Evolutionary conservation across 331 rosid species (phyloP).

Genomic region (Spiraea crenata): DNA sequence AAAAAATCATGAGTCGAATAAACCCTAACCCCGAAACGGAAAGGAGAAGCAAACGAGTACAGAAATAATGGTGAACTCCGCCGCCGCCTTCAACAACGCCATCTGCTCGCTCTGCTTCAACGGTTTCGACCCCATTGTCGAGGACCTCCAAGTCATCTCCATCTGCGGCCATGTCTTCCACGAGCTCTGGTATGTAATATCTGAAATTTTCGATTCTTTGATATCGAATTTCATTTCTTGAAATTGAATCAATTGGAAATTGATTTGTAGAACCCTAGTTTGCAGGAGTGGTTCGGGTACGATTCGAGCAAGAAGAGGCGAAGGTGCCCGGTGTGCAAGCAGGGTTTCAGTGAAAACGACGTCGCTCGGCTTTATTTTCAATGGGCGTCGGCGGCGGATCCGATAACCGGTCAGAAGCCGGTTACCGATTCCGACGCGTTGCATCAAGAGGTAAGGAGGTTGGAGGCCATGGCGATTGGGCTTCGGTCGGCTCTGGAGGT

Average conservation of each 20-base stretch:
- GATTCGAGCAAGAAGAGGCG: constrained; percentile 54
- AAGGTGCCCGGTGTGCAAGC: constrained; percentile 88
- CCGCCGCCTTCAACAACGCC: constrained; percentile 41
- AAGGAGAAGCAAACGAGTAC: neutral
- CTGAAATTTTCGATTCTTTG: too few relatives aligned
- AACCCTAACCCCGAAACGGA: neutral
- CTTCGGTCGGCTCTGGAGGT: constrained; percentile 47
- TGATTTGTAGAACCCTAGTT: constrained; percentile 40
- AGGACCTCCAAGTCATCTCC: constrained; percentile 82
- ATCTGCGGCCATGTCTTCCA: constrained; percentile 95
- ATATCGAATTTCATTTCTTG: too few relatives aligned
- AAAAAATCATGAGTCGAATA: neutral
- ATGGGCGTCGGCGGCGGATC: constrained; percentile 46
- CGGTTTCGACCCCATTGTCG: constrained; percentile 65
- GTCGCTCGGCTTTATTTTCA: constrained; percentile 79
- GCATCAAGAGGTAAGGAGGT: constrained; percentile 54
- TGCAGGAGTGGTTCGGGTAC: constrained; percentile 94
- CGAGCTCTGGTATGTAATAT: constrained; percentile 64
- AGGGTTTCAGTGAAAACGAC: constrained; percentile 48
- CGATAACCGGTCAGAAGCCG: constrained; percentile 30
- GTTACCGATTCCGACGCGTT: constrained; percentile 38
- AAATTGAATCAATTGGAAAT: too few relatives aligned
- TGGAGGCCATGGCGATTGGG: constrained; percentile 62
- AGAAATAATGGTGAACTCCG: constrained; percentile 45
- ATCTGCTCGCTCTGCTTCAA: constrained; percentile 93